Percentiles rank a stretch among this genome's conserved stretches.
phyloP scores from a whole-genome alignment of 2,329 filamentous ascomycete genomes.

The Penicillium sclerotigenum region DNA sequence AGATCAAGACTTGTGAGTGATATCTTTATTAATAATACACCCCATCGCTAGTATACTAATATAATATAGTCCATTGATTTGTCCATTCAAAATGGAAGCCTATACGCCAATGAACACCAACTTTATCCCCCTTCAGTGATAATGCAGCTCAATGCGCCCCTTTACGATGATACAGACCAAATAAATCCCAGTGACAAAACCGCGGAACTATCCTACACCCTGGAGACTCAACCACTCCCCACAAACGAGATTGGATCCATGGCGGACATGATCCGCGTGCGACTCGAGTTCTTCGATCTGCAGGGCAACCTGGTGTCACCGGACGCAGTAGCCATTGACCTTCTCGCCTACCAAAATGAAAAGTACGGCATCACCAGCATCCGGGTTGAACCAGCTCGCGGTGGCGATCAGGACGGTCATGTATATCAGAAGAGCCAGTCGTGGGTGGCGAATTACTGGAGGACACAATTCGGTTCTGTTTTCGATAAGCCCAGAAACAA shows the following conservation, averaged over 20 bases:
- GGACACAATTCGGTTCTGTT: conserved; percentile 20
- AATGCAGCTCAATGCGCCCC: conserved; percentile 28
- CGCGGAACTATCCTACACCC: conserved; percentile 22
- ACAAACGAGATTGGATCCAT: conserved; percentile 13
- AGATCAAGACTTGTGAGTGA: conserved; percentile 17
- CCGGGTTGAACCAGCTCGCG: conserved; percentile 21
- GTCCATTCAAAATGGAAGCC: conserved; percentile 26
- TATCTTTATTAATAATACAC: too few species aligned
- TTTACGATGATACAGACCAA: conserved; percentile 13
- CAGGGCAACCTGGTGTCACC: conserved; percentile 27
- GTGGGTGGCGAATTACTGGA: conserved; percentile 27
- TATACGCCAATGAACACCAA: conserved; percentile 29
- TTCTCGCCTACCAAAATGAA: conserved; percentile 26
- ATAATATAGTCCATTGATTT: conserved; percentile 27
- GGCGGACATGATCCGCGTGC: conserved; percentile 22
- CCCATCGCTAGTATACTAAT: background rate
- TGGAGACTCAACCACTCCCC: conserved; percentile 25
- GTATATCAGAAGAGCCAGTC: conserved; percentile 2
- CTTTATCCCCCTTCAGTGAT: conserved; percentile 29
- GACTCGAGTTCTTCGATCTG: conserved; percentile 24
- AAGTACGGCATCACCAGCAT: conserved; percentile 29
- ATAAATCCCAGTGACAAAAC: conserved; percentile 4
- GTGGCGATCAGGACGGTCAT: background rate
- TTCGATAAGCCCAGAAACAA: conserved; percentile 11
- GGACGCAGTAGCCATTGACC: conserved; percentile 29